Conservation (phyloP, 1,284 basidiomycete genomes). For the Ustilago sp. region DNA sequence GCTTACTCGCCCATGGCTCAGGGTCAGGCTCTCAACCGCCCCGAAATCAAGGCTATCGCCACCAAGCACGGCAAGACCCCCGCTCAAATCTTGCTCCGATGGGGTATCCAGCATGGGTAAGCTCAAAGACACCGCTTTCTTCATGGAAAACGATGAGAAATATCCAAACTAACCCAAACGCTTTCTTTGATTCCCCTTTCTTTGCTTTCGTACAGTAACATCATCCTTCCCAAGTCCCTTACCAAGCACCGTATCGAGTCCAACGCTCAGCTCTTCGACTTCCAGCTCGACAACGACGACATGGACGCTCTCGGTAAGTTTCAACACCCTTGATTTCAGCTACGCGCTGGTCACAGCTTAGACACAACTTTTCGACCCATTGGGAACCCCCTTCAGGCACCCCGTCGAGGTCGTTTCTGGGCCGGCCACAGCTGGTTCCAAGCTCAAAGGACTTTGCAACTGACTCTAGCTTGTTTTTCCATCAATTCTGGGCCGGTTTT, state of each 20-base stretch:
- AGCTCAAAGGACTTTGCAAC: no score
- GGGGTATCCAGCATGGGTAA: slow-evolving; percentile 54
- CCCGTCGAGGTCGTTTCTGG: background rate
- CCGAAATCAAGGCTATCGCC: slow-evolving; percentile 66
- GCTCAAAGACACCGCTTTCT: no score
- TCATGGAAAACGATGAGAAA: no score
- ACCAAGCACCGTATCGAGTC: slow-evolving; percentile 67
- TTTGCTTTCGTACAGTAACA: slow-evolving; percentile 41
- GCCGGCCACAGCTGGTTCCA: no score
- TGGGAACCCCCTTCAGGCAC: no score
- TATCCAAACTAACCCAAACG: no score
- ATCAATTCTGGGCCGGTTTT: background rate
- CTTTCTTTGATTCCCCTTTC: no score
- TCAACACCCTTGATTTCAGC: background rate
- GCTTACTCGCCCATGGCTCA: slow-evolving; percentile 69
- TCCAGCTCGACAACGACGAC: slow-evolving; percentile 64
- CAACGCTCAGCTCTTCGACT: slow-evolving; percentile 67
- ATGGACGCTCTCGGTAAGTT: slow-evolving; percentile 55
- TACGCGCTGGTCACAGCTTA: no score
- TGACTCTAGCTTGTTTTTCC: background rate
- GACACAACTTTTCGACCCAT: no score
- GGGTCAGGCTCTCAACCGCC: slow-evolving; percentile 65
- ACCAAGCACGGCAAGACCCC: slow-evolving; percentile 68
- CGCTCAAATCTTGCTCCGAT: slow-evolving; percentile 62
- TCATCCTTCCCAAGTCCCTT: slow-evolving; percentile 65